Percentiles rank a stretch among this genome's conserved stretches.
These are phyloP conservation scores for Ogataea parapolymorpha DNA, from an alignment of 805 yeast genomes.

Conservation along the genomic window DNA sequence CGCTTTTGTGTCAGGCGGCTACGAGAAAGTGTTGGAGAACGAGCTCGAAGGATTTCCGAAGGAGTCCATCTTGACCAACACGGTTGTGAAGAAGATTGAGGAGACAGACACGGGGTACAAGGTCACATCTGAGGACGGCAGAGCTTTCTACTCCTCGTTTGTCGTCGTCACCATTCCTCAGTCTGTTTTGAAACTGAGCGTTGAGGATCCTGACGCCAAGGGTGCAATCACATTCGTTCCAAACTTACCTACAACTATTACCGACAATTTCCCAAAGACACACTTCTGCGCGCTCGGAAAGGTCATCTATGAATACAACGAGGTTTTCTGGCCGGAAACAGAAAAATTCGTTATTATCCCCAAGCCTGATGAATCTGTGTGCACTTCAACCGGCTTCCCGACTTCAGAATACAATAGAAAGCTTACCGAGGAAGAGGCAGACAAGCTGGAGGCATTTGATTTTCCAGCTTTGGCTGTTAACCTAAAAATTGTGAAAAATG, in stretches of 20 bases:
- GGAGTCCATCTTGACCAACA: conserved; percentile 18
- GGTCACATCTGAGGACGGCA: conserved; percentile 20
- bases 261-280: conserved; percentile 29
- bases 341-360: conserved; percentile 31
- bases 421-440: conserved; percentile 5
- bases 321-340: conserved; percentile 41
- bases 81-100: conserved; percentile 29
- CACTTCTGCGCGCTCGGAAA: conserved; percentile 41
- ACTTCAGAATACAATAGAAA: conserved; percentile 16
- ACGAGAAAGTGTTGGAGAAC: conserved; percentile 27
- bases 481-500: conserved; percentile 22
- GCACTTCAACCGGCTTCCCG: conserved; percentile 5
- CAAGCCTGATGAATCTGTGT: conserved; percentile 22
- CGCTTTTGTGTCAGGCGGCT: conserved; percentile 29
- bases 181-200: conserved; percentile 39
- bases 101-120: conserved; percentile 17
- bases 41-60: conserved; percentile 26
- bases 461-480: conserved; percentile 31
- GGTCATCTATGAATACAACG: conserved; percentile 43
- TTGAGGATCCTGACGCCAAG: conserved; percentile 19
- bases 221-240: conserved; percentile 35
- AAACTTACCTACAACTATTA: conserved; percentile 33
- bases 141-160: conserved; percentile 29
- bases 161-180: conserved; percentile 50
- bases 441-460: conserved; percentile 23